Conservation (phyloP, 2,329 filamentous ascomycete species). For the Fusarium cicatricum region DNA sequence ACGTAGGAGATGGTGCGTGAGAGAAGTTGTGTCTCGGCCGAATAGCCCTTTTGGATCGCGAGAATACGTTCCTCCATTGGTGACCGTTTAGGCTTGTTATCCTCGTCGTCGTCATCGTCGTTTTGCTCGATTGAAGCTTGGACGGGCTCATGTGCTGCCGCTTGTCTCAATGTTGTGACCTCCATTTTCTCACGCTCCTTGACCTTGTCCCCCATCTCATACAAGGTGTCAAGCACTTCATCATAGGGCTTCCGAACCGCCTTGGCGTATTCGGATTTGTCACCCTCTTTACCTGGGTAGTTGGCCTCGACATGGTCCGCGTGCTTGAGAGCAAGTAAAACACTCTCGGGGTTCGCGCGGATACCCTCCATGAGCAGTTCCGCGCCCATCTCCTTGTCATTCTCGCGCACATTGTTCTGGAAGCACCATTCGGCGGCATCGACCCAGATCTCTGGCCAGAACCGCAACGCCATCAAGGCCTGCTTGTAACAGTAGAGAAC, state of each 20-base stretch:
- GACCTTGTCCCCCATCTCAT: conserved; percentile 80
- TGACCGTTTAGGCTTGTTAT: conserved; percentile 54
- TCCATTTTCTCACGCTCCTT: conserved; percentile 69
- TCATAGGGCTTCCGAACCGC: conserved; percentile 86
- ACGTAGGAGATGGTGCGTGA: conserved; percentile 89
- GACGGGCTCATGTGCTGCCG: conserved; percentile 50
- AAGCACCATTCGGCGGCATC: conserved; percentile 95
- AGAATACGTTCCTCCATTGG: conserved; percentile 71
- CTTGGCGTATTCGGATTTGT: conserved; percentile 78
- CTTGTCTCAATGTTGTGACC: conserved; percentile 64
- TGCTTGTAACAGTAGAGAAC: conserved; percentile 93
- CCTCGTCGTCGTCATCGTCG: conserved; percentile 61
- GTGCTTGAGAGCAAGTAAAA: conserved; percentile 86
- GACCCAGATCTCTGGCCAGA: conserved; percentile 96
- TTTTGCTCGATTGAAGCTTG: conserved; percentile 53
- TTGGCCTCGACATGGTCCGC: conserved; percentile 87
- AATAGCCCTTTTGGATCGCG: conserved; percentile 71
- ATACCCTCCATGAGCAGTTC: conserved; percentile 85
- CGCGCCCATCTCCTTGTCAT: conserved; percentile 69
- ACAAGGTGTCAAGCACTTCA: conserved; percentile 84
- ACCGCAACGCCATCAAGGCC: conserved; percentile 89
- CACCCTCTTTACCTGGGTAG: conserved; percentile 78
- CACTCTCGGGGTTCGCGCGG: conserved; percentile 91
- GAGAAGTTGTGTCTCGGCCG: conserved; percentile 76
- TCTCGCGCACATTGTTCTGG: conserved; percentile 72